These are phyloP conservation scores for Penicillium ochrochloron DNA, from an alignment of 495 filamentous ascomycete genomes.

Conservation along the genomic window DNA sequence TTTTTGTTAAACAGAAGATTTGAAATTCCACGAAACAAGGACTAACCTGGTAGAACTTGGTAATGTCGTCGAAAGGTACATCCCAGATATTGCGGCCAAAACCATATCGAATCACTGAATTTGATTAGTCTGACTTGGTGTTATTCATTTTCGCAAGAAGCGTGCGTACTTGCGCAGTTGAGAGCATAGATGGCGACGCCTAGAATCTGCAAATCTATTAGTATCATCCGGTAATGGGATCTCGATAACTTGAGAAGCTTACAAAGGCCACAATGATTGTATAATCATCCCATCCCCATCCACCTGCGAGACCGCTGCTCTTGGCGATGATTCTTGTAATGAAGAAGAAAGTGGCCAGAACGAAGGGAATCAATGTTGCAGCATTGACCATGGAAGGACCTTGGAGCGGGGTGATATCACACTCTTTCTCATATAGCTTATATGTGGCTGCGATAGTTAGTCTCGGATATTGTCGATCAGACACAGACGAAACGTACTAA, in stretches of 20 bases:
- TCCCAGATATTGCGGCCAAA: constrained; percentile 42
- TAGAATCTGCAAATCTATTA: constrained; percentile 22
- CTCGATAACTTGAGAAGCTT: neutral
- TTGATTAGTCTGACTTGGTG: constrained; percentile 10
- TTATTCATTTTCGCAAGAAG: neutral
- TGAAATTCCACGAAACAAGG: neutral
- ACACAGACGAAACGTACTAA: constrained; percentile 23
- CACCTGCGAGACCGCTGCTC: constrained; percentile 31
- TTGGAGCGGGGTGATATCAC: constrained; percentile 23
- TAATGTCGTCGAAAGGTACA: constrained; percentile 30
- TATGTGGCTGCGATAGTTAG: constrained; percentile 28
- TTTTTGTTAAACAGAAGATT: neutral
- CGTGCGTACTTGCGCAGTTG: constrained; percentile 25
- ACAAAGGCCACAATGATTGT: constrained; percentile 37
- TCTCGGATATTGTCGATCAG: neutral
- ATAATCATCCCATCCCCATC: constrained; percentile 41
- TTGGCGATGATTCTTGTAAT: constrained; percentile 34
- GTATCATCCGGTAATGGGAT: neutral
- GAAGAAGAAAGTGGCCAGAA: constrained; percentile 35
- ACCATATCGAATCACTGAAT: constrained; percentile 33
- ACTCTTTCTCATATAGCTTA: constrained; percentile 26
- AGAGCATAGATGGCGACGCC: constrained; percentile 27
- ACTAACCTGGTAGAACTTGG: constrained; percentile 30
- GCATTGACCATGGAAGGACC: constrained; percentile 18
- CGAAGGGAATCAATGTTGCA: constrained; percentile 28